These are phyloP conservation scores for Xylariaceae sp. DNA, from an alignment of 2,329 filamentous ascomycete species.

Conservation along the genomic window DNA sequence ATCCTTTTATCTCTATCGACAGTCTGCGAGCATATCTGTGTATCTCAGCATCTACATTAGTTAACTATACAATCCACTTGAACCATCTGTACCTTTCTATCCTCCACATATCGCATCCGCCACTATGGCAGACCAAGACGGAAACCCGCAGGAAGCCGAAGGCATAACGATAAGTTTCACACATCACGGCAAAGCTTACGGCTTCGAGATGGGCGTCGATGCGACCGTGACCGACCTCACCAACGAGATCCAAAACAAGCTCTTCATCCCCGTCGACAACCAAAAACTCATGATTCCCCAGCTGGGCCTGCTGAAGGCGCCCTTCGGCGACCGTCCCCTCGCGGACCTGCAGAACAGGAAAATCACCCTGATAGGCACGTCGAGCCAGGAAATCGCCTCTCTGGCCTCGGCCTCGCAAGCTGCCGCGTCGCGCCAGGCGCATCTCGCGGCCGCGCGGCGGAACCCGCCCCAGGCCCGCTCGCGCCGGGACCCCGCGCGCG, in stretches of 20 bases:
- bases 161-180: slow-evolving; percentile 49
- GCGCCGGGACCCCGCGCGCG: slow-evolving; percentile 37
- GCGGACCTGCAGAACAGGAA: slow-evolving; percentile 57
- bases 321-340: slow-evolving; percentile 60
- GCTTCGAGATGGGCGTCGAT: slow-evolving; percentile 46
- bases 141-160: slow-evolving; percentile 9
- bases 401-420: slow-evolving; percentile 53
- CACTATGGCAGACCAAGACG: slow-evolving; percentile 24
- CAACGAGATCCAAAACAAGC: slow-evolving; percentile 54
- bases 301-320: slow-evolving; percentile 64
- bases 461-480: slow-evolving; percentile 31
- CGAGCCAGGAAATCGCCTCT: slow-evolving; percentile 59
- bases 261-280: slow-evolving; percentile 63
- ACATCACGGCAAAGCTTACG: slow-evolving; percentile 50
- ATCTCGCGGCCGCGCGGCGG: slow-evolving; percentile 39
- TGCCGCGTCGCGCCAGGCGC: slow-evolving; percentile 51
- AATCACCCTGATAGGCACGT: slow-evolving; percentile 67
- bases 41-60: neutral
- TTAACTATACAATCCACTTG: neutral
- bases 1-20: neutral
- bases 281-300: slow-evolving; percentile 72
- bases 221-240: slow-evolving; percentile 63
- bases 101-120: neutral
- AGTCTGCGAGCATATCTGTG: neutral
- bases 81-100: neutral